phyloP scores from a whole-genome alignment of 768 basidiomycete species.

The Phaeotremella fagi region DNA sequence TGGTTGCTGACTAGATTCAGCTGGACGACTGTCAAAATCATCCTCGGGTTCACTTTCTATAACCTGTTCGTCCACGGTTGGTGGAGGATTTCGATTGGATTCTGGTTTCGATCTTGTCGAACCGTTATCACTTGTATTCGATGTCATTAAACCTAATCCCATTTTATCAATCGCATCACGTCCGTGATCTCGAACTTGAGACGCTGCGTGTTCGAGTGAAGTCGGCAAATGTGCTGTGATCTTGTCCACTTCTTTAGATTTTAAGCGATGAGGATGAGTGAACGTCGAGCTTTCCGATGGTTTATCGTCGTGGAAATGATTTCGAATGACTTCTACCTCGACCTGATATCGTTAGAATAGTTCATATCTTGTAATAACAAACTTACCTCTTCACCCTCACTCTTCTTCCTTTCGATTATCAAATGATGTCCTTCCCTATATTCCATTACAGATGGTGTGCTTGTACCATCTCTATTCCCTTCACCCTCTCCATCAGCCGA shows the following conservation, averaged over 20 bases:
- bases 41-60: slow-evolving; percentile 14
- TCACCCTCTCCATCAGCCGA: slow-evolving; percentile 18
- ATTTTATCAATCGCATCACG: slow-evolving; percentile 30
- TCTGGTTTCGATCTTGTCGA: background rate
- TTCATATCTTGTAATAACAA: too few species aligned
- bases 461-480: slow-evolving; percentile 23
- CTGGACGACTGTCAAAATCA: slow-evolving; percentile 6
- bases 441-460: slow-evolving; percentile 51
- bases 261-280: slow-evolving; percentile 36
- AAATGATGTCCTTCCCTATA: slow-evolving; percentile 69
- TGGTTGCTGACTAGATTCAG: background rate
- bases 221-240: slow-evolving; percentile 27
- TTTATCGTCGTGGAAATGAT: slow-evolving; percentile 44
- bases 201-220: slow-evolving; percentile 29
- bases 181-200: slow-evolving; percentile 28
- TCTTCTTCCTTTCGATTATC: slow-evolving; percentile 60
- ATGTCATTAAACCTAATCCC: slow-evolving; percentile 35
- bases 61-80: background rate
- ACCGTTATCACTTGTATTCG: background rate
- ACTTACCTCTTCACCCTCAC: slow-evolving; percentile 63
- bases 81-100: background rate
- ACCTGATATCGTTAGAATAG: slow-evolving; percentile 51
- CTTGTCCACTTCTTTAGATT: slow-evolving; percentile 28
- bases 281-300: slow-evolving; percentile 26
- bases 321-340: slow-evolving; percentile 61